Evolutionary conservation across 2,329 filamentous ascomycete genomes (phyloP).

Genomic region (Verticillium nubilum): DNA sequence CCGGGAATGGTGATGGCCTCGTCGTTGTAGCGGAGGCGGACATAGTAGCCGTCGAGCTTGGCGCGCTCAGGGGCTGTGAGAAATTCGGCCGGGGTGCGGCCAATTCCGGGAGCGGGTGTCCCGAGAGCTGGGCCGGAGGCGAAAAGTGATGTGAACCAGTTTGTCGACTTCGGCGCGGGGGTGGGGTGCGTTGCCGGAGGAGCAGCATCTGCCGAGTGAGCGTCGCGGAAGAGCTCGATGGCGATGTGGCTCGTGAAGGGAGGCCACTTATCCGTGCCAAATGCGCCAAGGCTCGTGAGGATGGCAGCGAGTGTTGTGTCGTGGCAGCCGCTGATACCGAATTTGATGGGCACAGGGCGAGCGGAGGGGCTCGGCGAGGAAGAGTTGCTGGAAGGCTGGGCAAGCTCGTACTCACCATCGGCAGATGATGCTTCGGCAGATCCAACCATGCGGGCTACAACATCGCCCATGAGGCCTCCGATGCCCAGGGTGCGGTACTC

Average conservation of each 20-base stretch:
- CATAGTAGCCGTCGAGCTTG: constrained; percentile 68
- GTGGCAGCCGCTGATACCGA: constrained; percentile 82
- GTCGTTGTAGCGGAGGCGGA: constrained; percentile 90
- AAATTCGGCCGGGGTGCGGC: constrained; percentile 51
- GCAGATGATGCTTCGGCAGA: constrained; percentile 54
- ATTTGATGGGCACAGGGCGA: constrained; percentile 46
- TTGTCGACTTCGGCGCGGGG: constrained; percentile 12
- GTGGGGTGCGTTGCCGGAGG: neutral
- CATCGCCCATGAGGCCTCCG: constrained; percentile 76
- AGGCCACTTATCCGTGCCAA: constrained; percentile 71
- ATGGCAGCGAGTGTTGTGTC: constrained; percentile 86
- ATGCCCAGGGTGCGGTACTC: constrained; percentile 92
- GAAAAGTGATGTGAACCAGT: constrained; percentile 28
- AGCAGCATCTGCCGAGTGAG: constrained; percentile 13
- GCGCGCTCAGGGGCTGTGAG: constrained; percentile 51
- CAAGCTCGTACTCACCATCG: constrained; percentile 46
- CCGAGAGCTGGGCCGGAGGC: constrained; percentile 18
- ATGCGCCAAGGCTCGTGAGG: constrained; percentile 73
- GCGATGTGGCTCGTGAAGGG: constrained; percentile 91
- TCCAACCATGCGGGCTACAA: constrained; percentile 70
- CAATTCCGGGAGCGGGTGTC: constrained; percentile 41
- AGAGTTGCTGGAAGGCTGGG: constrained; percentile 19
- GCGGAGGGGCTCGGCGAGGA: neutral
- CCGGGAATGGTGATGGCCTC: constrained; percentile 74
- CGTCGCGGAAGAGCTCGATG: constrained; percentile 75